A percentile compares a stretch with the other conserved stretches of the same genome.
These are phyloP conservation scores for Abortiporus biennis DNA, from an alignment of 1,284 basidiomycete species.

Conservation along the genomic window DNA sequence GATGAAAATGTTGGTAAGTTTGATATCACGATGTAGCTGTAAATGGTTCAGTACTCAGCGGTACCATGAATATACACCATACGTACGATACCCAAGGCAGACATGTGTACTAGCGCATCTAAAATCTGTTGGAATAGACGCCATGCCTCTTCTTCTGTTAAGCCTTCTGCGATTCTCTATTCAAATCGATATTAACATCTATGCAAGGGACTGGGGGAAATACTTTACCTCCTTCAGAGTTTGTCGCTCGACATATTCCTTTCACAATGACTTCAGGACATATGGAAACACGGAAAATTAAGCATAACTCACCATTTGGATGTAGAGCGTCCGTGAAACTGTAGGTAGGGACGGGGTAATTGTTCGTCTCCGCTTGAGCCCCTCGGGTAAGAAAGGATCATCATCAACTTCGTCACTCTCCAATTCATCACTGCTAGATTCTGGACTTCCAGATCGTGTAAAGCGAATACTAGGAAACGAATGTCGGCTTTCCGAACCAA, in stretches of 20 bases:
- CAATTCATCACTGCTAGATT: conserved; percentile 31
- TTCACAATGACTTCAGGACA: conserved; percentile 6
- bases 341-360: conserved; percentile 22
- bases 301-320: conserved; percentile 69
- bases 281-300: conserved; percentile 2
- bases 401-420: conserved; percentile 26
- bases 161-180: conserved; percentile 73
- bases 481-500: conserved; percentile 45
- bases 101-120: conserved; percentile 92
- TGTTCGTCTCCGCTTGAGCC: conserved; percentile 17
- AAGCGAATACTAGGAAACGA: conserved; percentile 83
- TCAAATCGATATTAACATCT: no score
- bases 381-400: conserved; percentile 13
- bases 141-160: conserved; percentile 86
- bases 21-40: conserved; percentile 87
- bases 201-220: background rate
- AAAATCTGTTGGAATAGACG: conserved; percentile 86
- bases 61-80: background rate
- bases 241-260: conserved; percentile 88
- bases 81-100: conserved; percentile 75
- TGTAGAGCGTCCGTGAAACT: conserved; percentile 69
- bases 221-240: conserved; percentile 65
- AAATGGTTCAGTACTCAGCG: conserved; percentile 6
- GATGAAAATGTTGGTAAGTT: conserved; percentile 88
- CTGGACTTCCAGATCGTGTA: conserved; percentile 35